Base-by-base conservation (phyloP, 345 rosid species). In the Sisymbrium irio region DNA sequence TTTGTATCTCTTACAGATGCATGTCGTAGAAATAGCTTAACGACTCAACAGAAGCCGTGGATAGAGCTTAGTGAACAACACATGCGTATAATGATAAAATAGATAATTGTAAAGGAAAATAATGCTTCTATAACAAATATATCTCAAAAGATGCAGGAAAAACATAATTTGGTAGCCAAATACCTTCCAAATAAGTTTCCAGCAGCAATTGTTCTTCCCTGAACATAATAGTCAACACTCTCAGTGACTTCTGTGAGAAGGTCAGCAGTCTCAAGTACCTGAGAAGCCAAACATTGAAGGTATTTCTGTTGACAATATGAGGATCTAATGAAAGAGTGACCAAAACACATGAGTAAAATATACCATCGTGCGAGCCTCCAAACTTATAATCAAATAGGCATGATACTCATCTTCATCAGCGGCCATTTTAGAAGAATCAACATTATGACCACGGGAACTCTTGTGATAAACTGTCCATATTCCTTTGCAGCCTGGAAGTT, bases 381-480 rank as follows among this genome's bases (percentile, higher is more conserved):
- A 70, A 72, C 98, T 95, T 75, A 95, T 95, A 82, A 95, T 95
- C 80, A 95, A 82, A 84, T 92, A 95, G 32, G 99, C 99, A 82
- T 95, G 99, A 85, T 90, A 95, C 72, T 95, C 99, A 45, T 90
- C 99, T 33, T 84, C 97, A 25, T 74, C 86, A 51, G 77, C 83
- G 12, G 85, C 83, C 39, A 79, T 68, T 84, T 80, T 90, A 66
- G 96, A 87, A 56, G 88, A 81, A 84, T 93, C 97, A 45, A 71
- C 83, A 82, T 73, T 87, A 71, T 83, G 89, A 55, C 86, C 74
- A 60, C 94, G 89, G 19, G 93, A 75, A 76, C 85, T 92, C 85
- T 95, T 92, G 82, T 92, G 99, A 82, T 90, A 95, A 70, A 95
- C 98, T 17, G 97, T 90, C 99, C 99, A 95, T 82, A 95, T 92